phyloP scores from a whole-genome alignment of 257 asterid species.

The Forsythia suspensa region DNA sequence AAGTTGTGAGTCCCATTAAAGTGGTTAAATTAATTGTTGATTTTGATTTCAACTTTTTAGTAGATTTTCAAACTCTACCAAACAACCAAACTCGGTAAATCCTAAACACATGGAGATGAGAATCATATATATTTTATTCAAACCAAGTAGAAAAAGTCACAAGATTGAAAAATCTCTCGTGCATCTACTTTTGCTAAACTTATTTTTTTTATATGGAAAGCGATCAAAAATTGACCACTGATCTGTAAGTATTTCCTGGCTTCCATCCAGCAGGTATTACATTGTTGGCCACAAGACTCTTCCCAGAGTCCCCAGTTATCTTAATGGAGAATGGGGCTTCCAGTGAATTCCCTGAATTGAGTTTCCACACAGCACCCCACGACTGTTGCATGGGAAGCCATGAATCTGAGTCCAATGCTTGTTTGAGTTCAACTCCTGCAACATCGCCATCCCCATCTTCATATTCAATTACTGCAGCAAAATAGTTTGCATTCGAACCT shows the following conservation, averaged over 20 bases:
- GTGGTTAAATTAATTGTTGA: no score
- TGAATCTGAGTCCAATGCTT: constrained; percentile 39
- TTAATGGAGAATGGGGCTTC: constrained; percentile 60
- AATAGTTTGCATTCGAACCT: constrained; percentile 68
- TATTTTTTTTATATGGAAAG: not conserved
- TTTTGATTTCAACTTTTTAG: no score
- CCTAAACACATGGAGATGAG: no score
- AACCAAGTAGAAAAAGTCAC: not conserved
- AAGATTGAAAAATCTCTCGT: not conserved
- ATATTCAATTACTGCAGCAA: constrained; percentile 60
- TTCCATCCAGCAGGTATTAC: constrained; percentile 75
- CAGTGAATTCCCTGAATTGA: constrained; percentile 34
- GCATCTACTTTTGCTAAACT: not conserved
- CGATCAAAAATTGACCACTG: constrained; percentile 54
- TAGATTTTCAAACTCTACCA: no score
- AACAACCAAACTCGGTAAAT: no score
- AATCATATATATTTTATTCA: not conserved
- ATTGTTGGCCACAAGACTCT: constrained; percentile 50
- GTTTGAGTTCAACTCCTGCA: constrained; percentile 47
- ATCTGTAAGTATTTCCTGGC: constrained; percentile 60
- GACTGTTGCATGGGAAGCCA: constrained; percentile 62
- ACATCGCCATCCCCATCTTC: constrained; percentile 65
- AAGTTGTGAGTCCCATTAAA: no score
- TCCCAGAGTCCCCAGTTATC: constrained; percentile 51
- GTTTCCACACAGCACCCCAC: constrained; percentile 84